Base-by-base conservation (phyloP, 2,329 filamentous ascomycete genomes). In the Cytospora paraplurivora region DNA sequence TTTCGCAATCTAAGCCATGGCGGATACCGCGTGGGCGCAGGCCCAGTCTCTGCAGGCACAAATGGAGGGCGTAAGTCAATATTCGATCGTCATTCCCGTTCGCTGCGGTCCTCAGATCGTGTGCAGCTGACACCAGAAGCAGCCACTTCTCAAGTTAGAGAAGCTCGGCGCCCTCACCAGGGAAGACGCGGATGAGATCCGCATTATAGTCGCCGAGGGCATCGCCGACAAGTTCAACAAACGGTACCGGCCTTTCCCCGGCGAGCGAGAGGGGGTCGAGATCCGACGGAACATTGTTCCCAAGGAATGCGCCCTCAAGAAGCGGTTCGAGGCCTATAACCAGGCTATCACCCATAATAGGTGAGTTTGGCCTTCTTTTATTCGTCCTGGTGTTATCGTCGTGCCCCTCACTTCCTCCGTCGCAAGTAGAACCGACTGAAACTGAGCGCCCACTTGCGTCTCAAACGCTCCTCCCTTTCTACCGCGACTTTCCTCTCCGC, bases 161-260 rank as follows among this genome's bases (percentile, higher is more conserved):
- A 52, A 50, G 50, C 35, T 55, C 15, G 55, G 41, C 1, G 33
- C 55, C n/a, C 62, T 62, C 11, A 13, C 33, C 7, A 19, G 54
- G 12, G 17, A 57, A 6, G 50, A 59, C 51, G 56, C 55, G 21
- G 59, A 65, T 44, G 59, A 65, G 55, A 52, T 65, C 34, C 55
- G 59, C 32, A 58, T 50, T 34, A 62, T 65, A 44, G 56, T 65
- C 5, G 63, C 63, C 3, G 63, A 65, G 38, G 59, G 50, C 10
- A 56, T 65, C 51, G 63, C 63, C 41, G 52, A 59, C 7, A 59
- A 55, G 21, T 59, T 59, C 35, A 44, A 56, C 35, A 50, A 62
- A 27, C 35, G 37, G 5, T 62, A 62, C 51, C 59, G 63, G 17
- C 33, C 32, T 34, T 65, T 57, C 19, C 63, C 59, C 4, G 32